Evolutionary conservation across 768 basidiomycete genomes (phyloP), one percentile per base, ranked within the genome.

Genomic region (Leucocoprinus sp.): DNA sequence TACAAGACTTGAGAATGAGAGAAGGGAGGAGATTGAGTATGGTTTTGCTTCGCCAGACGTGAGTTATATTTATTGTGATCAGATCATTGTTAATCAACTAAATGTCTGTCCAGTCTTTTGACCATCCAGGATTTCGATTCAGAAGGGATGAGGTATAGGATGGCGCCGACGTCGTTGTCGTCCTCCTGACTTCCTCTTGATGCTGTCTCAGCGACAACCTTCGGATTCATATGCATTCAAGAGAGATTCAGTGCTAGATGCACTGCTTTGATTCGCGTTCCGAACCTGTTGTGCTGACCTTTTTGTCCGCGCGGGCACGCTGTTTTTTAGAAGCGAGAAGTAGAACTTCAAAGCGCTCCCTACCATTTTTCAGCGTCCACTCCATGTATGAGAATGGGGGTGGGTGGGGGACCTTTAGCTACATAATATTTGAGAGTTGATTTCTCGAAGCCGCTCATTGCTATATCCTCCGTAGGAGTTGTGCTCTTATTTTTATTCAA

Each of bases 41-140:
- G 52, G 52, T 0, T 42, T 49, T 15, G 47, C 45, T 23, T 41
- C 46, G 8, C 48, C 34, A 4, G 27, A 45, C 37, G 51, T 52
- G 22, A 22, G 45, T 35, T 4, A 7, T 11, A 8, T 17, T 27
- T 15, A 3, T 28, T 22, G 5, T 24, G 12, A 14, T 19, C 29
- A 31, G 21, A 23, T 7, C 31, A 11, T 14, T 4, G 4, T 31
- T 31, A 3, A 5, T 12, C 31, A 14, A 31, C 31, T 31, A 4
- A 22, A 11, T 39, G 22, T 23, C n/a, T 39, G 11, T 11, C 8
- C 19, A 45, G 43, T 23, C 29, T 14, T 27, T 19, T 27, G 17
- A 33, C 15, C 15, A 17, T 6, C 12, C 36, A n/a, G 33, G 7
- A 22, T 24, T 15, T 3, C 9, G 9, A 2, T 35, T 27, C 28